Evolutionary conservation across 2,329 filamentous ascomycete genomes (phyloP).

Genomic region (Xylaria sp.): DNA sequence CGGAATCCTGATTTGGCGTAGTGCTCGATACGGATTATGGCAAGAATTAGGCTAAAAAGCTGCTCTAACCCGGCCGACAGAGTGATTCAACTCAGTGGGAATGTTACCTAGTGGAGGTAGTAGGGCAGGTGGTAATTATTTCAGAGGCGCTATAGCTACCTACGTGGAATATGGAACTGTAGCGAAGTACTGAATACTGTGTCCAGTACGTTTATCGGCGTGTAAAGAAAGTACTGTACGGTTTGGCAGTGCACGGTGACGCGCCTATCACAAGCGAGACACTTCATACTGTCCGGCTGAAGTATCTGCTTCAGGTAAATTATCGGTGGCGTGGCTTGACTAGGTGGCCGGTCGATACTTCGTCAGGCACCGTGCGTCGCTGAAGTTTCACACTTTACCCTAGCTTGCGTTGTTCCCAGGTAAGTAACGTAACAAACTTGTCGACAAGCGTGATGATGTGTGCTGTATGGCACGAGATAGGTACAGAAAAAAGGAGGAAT

Average conservation of each 20-base stretch:
- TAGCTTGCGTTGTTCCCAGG: not conserved
- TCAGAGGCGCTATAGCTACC: too few species aligned
- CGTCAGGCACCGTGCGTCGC: not conserved
- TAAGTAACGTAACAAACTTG: not conserved
- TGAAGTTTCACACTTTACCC: not conserved
- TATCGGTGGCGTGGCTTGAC: not conserved
- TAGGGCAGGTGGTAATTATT: too few species aligned
- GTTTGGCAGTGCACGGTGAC: not conserved
- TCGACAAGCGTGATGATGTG: not conserved
- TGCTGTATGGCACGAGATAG: not conserved
- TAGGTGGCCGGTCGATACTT: not conserved
- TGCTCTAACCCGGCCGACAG: not conserved
- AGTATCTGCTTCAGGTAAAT: not conserved
- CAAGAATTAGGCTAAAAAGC: not conserved
- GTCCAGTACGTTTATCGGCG: not conserved
- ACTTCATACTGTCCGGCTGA: not conserved
- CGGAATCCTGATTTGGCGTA: not conserved
- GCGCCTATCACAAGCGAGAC: not conserved
- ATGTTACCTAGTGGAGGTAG: not conserved
- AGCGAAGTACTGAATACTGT: not conserved
- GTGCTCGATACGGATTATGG: not conserved
- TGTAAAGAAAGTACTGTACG: not conserved
- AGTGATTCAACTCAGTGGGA: too few species aligned
- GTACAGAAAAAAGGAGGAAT: not conserved
- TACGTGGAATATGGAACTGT: too few species aligned